Evolutionary conservation across 2,329 filamentous ascomycete species (phyloP), one percentile per base, ranked within the genome.

Genomic region (Penicillium sp.): DNA sequence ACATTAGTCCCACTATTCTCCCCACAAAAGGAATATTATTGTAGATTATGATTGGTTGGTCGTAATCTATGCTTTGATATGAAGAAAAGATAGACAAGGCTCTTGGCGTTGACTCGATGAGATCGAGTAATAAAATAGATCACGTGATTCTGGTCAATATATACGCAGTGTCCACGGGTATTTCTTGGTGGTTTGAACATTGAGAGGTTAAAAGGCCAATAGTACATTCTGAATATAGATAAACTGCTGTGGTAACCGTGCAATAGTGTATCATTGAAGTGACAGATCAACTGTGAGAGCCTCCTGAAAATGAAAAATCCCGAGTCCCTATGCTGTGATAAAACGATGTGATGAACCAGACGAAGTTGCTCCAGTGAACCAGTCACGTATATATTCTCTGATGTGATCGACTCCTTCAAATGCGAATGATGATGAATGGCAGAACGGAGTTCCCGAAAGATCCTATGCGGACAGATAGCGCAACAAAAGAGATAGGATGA

Each of bases 51-150:
- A 64, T 65, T 62, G 61, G 63, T 19, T 30, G 28, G 30, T 3
- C 44, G 41, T 69, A 67, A 67, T 68, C 64, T 67, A 60, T 61
- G 61, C 61, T 35, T 38, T 12, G 35, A 41, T 54, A 42, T 45
- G 47, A 47, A 37, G 50, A 41, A 40, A 56, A 50, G 54, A 42
- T 53, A 51, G 37, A 60, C 31, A 52, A 51, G 22, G 2, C 5
- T 33, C 42, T 52, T 45, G 26, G 28, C 42, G 60, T 54, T 71
- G 69, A 72, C 69, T 71, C 69, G 69, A 72, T 72, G 55, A 28
- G 57, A 71, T 72, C 69, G 66, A 71, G 69, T 72, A 71, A 71
- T 66, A 26, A 35, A 8, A 38, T 52, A 46, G 11, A 5, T 50
- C 47, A 50, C 4, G 22, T 22, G 22, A 22, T 22, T 22, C 22